Base-by-base conservation (phyloP, 1,284 basidiomycete genomes). In the Cutaneotrichosporon sp. region DNA sequence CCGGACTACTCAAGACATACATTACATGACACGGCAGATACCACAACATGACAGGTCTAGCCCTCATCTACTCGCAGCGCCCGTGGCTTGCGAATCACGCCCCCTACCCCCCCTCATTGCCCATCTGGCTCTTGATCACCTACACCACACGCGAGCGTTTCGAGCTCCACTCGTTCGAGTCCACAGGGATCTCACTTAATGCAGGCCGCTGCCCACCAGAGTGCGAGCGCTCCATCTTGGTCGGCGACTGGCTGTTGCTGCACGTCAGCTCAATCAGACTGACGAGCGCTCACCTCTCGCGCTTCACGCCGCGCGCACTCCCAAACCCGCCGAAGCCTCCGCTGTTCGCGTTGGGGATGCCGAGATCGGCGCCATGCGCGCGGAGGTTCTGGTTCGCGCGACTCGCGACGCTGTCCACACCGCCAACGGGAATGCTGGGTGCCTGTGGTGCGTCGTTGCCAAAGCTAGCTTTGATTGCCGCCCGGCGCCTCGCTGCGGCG, bases 231-330 rank as follows among this genome's bases (percentile, higher is more conserved):
- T 53, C 62, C 33, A 46, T 24, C 29, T 63, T 63, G 8, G 51
- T 63, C 6, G 63, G 60, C 29, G 64, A 62, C 29, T 50, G 29
- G 52, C 56, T 58, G 16, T 59, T 63, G 50, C 47, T 3, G 18
- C 24, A 9, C 10, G 55, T 65, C 47, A 62, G 58, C 24, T 22
- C 4, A 6, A 2, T 24, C 20, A 7, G 10, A 20, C 4, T 10
- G 4, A 9, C 4, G 16, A 16, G 65, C n/a, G n/a, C 69, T 61
- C 54, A 70, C 73, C 67, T 64, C n/a, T 66, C 62, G 29, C 64
- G 56, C 54, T 77, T 77, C 27, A 77, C 56, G 1, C 75, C 74
- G 42, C 73, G 68, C 13, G 76, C 74, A 59, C 75, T 77, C 10
- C 65, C 42, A 31, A 77, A 75, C 10, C 62, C 60, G 7, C 31